A percentile compares a stretch with the other conserved stretches of the same genome.
These are phyloP conservation scores for Ceratocystis diversiconidia DNA, from an alignment of 2,329 filamentous ascomycete species.

Conservation along the genomic window DNA sequence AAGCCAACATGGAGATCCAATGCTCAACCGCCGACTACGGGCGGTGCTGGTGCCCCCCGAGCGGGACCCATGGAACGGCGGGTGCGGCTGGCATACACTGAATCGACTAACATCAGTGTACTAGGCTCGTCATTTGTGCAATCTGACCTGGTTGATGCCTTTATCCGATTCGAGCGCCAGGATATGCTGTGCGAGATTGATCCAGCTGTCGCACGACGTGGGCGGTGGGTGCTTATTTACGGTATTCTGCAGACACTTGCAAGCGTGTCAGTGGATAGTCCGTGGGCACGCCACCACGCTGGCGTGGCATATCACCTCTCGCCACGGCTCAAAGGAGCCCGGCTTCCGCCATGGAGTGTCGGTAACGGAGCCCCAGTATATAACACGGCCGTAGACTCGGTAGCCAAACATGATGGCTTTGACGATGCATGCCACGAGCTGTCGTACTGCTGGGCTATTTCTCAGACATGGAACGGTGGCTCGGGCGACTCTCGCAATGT, in stretches of 20 bases:
- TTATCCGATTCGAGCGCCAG: conserved; percentile 41
- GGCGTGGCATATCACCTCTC: conserved; percentile 44
- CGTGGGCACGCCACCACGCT: conserved; percentile 37
- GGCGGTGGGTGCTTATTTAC: conserved; percentile 48
- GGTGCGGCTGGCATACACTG: conserved; percentile 42
- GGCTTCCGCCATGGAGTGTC: conserved; percentile 41
- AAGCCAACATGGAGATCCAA: conserved; percentile 22
- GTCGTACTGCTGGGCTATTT: conserved; percentile 38
- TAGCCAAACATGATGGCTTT: conserved; percentile 13
- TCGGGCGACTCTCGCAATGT: conserved; percentile 21
- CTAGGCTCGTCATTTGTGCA: conserved; percentile 37
- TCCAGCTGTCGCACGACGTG: conserved; percentile 40
- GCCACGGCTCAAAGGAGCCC: conserved; percentile 37
- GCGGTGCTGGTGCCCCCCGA: conserved; percentile 14
- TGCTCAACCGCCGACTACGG: neutral
- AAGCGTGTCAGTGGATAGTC: conserved; percentile 43
- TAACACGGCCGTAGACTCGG: neutral
- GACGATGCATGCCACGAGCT: conserved; percentile 34
- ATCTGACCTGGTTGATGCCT: conserved; percentile 42
- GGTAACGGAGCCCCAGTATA: neutral
- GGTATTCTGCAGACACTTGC: conserved; percentile 46
- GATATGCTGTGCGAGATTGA: conserved; percentile 38
- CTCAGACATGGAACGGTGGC: conserved; percentile 27
- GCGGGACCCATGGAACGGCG: conserved; percentile 32
- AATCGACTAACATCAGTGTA: conserved; percentile 45